Base-by-base conservation (phyloP, 192 early-diverging fungal genomes). In the Chytriomyces sp. region DNA sequence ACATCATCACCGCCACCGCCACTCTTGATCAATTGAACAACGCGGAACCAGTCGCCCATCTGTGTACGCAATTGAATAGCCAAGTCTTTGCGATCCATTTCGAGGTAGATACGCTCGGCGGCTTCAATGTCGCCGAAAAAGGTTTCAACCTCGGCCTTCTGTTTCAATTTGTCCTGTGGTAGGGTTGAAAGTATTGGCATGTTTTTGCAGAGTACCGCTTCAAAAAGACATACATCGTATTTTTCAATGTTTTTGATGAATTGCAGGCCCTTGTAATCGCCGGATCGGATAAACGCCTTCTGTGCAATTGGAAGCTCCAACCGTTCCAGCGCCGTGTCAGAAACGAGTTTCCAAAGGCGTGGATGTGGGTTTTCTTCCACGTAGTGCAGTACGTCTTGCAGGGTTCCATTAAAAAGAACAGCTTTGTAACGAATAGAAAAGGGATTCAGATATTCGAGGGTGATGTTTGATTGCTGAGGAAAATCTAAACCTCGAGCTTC, bases 31-130 rank as follows among this genome's bases (percentile, higher is more conserved):
- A 90, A 63, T 74, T 89, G 86, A 20, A 90, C 85, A 26, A 89
- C 89, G 2, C 87, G 80, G 77, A 86, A 87, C 86, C 85, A 89
- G 74, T 90, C 87, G 44, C 87, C 87, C 73, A 89, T 75, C 9
- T 81, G 76, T 2, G 82, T 85, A 9, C 85, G 83, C 13, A 90
- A 64, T 18, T 86, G 84, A 13, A 90, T 80, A 5, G 89, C 89
- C 6, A 90, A 76, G 71, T 90, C 89, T 63, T 86, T 87, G 20
- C 89, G 81, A 69, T 90, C 89, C 84, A 85, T 84, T 46, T 87
- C 87, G 18, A 89, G 61, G 50, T 90, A 90, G 20, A 84, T 28
- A 50, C 82, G 79, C 66, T 90, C 89, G 0, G 89, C 86, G 11
- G 71, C 45, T 13, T 89, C 87, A 47, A 81, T 78, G 23, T 88